Evolutionary conservation across 2,329 filamentous ascomycete genomes (phyloP).

Genomic region (Phoma herbarum): DNA sequence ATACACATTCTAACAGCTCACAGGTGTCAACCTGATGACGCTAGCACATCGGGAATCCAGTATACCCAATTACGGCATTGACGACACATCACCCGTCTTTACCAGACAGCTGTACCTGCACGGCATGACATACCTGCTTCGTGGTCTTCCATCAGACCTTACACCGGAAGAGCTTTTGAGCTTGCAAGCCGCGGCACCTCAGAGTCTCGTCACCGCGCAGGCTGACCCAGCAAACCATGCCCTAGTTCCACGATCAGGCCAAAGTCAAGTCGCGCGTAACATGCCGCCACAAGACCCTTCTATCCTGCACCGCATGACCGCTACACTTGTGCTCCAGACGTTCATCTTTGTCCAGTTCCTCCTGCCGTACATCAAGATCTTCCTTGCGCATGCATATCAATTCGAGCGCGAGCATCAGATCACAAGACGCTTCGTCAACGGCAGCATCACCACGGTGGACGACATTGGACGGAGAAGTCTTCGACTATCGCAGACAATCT

Average conservation of each 20-base stretch:
- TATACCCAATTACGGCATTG: slow-evolving; percentile 33
- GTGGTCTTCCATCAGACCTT: slow-evolving; percentile 67
- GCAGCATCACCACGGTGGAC: slow-evolving; percentile 63
- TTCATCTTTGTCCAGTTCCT: slow-evolving; percentile 69
- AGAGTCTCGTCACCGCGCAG: slow-evolving; percentile 28
- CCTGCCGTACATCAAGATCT: slow-evolving; percentile 66
- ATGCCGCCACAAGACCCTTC: slow-evolving; percentile 50
- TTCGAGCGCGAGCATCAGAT: slow-evolving; percentile 74
- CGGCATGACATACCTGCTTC: slow-evolving; percentile 69
- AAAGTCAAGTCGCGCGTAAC: slow-evolving; percentile 15
- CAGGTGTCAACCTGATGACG: slow-evolving; percentile 59
- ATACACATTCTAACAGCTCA: slow-evolving; percentile 6
- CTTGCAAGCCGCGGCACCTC: slow-evolving; percentile 62
- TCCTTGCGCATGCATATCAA: slow-evolving; percentile 64
- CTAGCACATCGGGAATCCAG: slow-evolving; percentile 58
- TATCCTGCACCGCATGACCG: slow-evolving; percentile 67
- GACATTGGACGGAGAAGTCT: slow-evolving; percentile 62
- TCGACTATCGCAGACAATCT: slow-evolving; percentile 63
- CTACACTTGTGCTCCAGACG: slow-evolving; percentile 64
- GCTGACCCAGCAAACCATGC: slow-evolving; percentile 27
- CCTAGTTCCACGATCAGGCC: slow-evolving; percentile 25
- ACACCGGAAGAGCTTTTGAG: slow-evolving; percentile 63
- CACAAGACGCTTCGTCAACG: slow-evolving; percentile 64
- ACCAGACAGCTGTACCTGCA: slow-evolving; percentile 71
- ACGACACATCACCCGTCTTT: slow-evolving; percentile 55